These are phyloP conservation scores for Colletotrichum chrysophilum DNA, from an alignment of 2,329 filamentous ascomycete genomes.

Conservation along the genomic window DNA sequence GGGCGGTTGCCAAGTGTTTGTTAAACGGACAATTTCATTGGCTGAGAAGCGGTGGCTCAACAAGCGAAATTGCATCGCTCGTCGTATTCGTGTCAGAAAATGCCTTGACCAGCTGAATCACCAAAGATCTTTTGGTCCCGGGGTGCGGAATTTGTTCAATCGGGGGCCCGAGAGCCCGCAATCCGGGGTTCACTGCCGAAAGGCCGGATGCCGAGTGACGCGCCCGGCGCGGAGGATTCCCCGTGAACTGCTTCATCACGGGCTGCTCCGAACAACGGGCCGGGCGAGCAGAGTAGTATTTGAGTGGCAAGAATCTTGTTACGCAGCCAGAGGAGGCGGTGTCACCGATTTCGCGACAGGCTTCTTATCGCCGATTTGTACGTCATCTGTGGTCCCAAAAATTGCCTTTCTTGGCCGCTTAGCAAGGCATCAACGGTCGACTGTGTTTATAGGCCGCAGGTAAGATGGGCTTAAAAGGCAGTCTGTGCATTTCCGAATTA, in stretches of 20 bases:
- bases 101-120: not conserved
- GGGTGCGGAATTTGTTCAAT: not conserved
- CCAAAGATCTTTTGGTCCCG: not conserved
- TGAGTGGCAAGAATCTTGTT: not conserved
- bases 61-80: constrained; percentile 1
- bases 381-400: too few species aligned
- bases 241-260: too few species aligned
- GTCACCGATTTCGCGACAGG: too few species aligned
- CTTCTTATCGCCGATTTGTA: too few species aligned
- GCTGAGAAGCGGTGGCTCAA: not conserved
- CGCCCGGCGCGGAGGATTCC: not conserved
- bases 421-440: too few species aligned
- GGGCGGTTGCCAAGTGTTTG: not conserved
- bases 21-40: not conserved
- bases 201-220: not conserved
- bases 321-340: too few species aligned
- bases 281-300: not conserved
- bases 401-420: too few species aligned
- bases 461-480: too few species aligned
- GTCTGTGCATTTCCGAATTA: too few species aligned
- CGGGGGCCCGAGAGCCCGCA: not conserved
- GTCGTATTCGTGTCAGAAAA: constrained; percentile 2
- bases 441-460: too few species aligned
- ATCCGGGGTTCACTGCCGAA: not conserved
- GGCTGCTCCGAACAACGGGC: too few species aligned